phyloP scores from a whole-genome alignment of 306 rosid species.

The Rubus idaeus region DNA sequence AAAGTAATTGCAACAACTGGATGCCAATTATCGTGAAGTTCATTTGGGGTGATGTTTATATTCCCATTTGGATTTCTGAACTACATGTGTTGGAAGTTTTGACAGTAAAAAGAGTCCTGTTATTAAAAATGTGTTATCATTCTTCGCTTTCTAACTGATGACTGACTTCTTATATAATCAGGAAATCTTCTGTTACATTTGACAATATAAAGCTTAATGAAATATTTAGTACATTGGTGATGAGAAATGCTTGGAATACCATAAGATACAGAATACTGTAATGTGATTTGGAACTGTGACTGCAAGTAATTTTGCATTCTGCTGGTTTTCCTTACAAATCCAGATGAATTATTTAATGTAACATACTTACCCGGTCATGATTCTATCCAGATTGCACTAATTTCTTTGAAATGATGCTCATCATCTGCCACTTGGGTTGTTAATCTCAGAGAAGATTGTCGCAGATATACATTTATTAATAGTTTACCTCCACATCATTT shows the following conservation, averaged over 20 bases:
- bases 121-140: background rate
- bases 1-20: conserved; percentile 8
- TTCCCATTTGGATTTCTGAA: conserved; percentile 5
- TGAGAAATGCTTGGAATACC: too few relatives aligned
- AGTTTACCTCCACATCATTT: background rate
- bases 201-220: too few relatives aligned
- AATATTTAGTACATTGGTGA: too few relatives aligned
- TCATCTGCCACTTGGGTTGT: background rate
- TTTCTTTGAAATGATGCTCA: background rate
- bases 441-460: background rate
- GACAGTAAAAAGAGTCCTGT: background rate
- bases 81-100: conserved; percentile 21
- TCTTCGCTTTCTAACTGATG: background rate
- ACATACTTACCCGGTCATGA: background rate
- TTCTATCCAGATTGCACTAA: too few relatives aligned
- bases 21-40: background rate
- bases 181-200: too few relatives aligned
- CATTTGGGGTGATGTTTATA: conserved; percentile 4
- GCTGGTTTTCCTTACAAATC: too few relatives aligned
- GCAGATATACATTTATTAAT: background rate
- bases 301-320: too few relatives aligned
- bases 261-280: too few relatives aligned
- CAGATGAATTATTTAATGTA: too few relatives aligned
- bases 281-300: too few relatives aligned
- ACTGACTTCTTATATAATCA: too few relatives aligned